Base-by-base conservation (phyloP, 2,329 filamentous ascomycete species). In the Beauveria sp. region DNA sequence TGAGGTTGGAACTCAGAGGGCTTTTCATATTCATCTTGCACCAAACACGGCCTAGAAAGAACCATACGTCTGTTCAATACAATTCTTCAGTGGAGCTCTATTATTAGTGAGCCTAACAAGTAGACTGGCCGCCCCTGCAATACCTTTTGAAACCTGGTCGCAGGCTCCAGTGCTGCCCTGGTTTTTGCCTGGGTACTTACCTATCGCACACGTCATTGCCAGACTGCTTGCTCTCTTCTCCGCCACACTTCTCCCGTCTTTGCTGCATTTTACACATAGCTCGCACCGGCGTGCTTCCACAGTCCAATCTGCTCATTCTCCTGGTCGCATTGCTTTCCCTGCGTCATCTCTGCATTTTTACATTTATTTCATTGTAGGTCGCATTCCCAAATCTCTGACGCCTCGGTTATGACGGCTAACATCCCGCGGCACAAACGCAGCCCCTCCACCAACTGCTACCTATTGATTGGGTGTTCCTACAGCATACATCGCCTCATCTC, bases 181-280 rank as follows among this genome's bases (percentile, higher is more conserved):
- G 9, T 54, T 54, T n/a, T 14, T 16, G 45, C 45, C 30, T 40
- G 9, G 38, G 18, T 45, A 34, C 47, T 38, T 45, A 20, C 26
- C 49, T 18, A 20, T 54, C 49, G 22, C 58, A 60, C 49, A 60
- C 58, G 58, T 60, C 58, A 60, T 60, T 60, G 42, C 57, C 57
- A 46, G 57, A 38, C 47, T 59, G 38, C 47, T 60, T 26, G 58
- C 50, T 60, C 46, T 40, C 20, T 22, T 51, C 46, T 47, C 58
- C 58, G 51, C 58, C 58, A 54, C 40, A 28, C 18, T 34, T 52
- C 18, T 45, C 40, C 45, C 24, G 18, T 51, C 57, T 38, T 49
- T 30, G 20, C 18, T 51, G 22, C 38, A 45, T 46, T 18, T 51
- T 30, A n/a, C 8, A 30, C 50, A 54, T 42, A 46, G 26, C 58